These are phyloP conservation scores for Camellia oleifera DNA, from an alignment of 179 eudicot species.

Conservation along the genomic window DNA sequence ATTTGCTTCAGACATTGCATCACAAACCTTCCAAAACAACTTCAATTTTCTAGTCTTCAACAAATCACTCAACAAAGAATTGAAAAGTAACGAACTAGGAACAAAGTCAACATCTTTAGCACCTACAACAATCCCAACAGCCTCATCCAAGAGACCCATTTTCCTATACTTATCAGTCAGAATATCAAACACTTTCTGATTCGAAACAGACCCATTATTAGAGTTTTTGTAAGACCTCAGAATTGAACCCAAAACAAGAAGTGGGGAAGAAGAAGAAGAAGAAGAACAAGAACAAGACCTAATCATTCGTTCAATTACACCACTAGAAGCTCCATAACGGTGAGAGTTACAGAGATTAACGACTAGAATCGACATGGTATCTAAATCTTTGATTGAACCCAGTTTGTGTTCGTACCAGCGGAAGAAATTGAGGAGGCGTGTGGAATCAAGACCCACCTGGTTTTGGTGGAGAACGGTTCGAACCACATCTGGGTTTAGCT, in stretches of 20 bases:
- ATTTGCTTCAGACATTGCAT: conserved; percentile 24
- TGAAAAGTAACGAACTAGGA: conserved; percentile 41
- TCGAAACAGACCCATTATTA: conserved; percentile 12
- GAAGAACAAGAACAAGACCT: neutral
- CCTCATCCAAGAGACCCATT: conserved; percentile 33
- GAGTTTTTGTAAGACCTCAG: neutral
- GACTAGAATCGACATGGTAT: conserved; percentile 4
- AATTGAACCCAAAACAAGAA: conserved; percentile 8
- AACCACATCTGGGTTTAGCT: conserved; percentile 18
- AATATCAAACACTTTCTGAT: conserved; percentile 15
- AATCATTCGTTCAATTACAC: conserved; percentile 12
- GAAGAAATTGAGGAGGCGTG: conserved; percentile 14
- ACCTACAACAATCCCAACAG: conserved; percentile 37
- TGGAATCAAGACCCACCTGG: conserved; percentile 16
- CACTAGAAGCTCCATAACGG: conserved; percentile 2
- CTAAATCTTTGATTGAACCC: conserved; percentile 11
- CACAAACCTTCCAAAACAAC: conserved; percentile 23
- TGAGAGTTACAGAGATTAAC: conserved; percentile 14
- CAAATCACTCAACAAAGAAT: conserved; percentile 45
- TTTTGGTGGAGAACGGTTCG: conserved; percentile 19
- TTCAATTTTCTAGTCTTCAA: conserved; percentile 34
- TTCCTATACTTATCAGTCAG: conserved; percentile 35
- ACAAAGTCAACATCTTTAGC: conserved; percentile 29
- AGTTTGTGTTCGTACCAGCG: conserved; percentile 1
- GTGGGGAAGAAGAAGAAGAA: neutral